Evolutionary conservation across 345 rosid genomes (phyloP), one percentile per base, ranked within the genome.

Genomic region (Citrus medica): DNA sequence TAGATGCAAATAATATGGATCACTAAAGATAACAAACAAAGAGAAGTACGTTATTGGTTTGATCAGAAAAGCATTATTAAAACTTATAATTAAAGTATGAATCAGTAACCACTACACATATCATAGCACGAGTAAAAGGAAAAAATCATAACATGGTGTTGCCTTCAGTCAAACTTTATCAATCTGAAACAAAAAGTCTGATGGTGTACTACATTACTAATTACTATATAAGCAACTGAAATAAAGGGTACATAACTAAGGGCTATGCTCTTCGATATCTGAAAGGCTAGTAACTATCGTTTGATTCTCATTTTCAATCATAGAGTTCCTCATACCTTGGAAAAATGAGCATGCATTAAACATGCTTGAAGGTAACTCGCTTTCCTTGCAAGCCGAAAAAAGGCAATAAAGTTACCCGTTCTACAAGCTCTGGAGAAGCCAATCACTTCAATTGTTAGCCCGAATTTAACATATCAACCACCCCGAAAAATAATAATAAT

Each of bases 311-410:
- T 71, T 60, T 55, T 55, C 24, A 72, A 32, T 55, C 42, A 78
- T 40, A 78, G 67, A 72, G 30, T 61, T 75, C 72, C n/a, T 70
- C 87, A 61, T 83, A 91, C 97, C 94, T 94, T 96, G 3, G 97
- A 86, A 90, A 96, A 94, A 83, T 94, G 99, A 81, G 99, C 98
- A 85, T 96, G 98, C 98, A 94, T 96, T 81, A 96, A 83, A 87
- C 99, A 96, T 79, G 98, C 97, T 88, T 96, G 99, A 84, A 94
- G 97, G 80, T 91, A 94, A 80, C 88, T 94, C 69, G 98, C 97
- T 84, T 90, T 90, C 81, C 95, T 89, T 59, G 97, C 97, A 66
- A 92, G 98, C 77, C 98, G 90, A 80, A 96, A 96, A 85, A 96
- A 96, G 77, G 91, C 90, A 70, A 96, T 85, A 80, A 88, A 94